These are phyloP conservation scores for Aristolochia californica DNA, from an alignment of 164 flowering plant genomes.

Conservation along the genomic window DNA sequence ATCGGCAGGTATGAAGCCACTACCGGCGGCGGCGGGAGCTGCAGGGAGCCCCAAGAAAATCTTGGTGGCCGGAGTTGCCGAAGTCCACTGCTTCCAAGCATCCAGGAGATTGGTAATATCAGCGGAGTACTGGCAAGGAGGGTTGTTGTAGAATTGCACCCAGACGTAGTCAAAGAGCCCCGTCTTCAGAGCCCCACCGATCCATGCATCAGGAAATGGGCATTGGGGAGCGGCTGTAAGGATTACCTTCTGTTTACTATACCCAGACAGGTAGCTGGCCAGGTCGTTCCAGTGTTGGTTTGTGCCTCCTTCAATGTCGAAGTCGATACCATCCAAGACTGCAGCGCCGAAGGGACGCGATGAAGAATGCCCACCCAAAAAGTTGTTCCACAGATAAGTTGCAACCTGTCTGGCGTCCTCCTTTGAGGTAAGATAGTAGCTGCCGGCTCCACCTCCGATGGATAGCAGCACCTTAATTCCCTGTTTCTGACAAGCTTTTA, in stretches of 20 bases:
- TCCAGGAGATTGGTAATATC: background rate
- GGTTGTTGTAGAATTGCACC: conserved; percentile 14
- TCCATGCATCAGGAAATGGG: conserved; percentile 12
- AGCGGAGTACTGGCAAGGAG: conserved; percentile 6
- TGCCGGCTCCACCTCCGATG: background rate
- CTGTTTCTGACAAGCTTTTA: no score
- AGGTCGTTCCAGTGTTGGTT: conserved; percentile 1
- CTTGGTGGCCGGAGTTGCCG: conserved; percentile 3
- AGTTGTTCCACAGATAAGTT: conserved; percentile 6
- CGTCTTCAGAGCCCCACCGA: conserved; percentile 9
- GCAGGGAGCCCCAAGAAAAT: conserved; percentile 19
- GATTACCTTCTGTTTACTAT: conserved; percentile 11
- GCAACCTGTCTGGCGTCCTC: conserved; percentile 2
- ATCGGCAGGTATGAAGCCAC: conserved; percentile 15
- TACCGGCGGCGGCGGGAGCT: conserved; percentile 2
- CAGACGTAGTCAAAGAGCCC: conserved; percentile 28
- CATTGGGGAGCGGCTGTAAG: conserved; percentile 22
- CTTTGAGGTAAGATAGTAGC: conserved; percentile 1
- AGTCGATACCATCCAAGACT: conserved; percentile 3
- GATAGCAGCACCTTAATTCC: no score
- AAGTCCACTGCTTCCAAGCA: conserved; percentile 14
- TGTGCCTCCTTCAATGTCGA: conserved; percentile 5
- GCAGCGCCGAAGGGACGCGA: conserved; percentile 3
- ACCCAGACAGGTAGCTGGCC: no score
- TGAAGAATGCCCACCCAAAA: conserved; percentile 1